A percentile compares a stretch with the other conserved stretches of the same genome.
Conservation (phyloP, 345 rosid genomes). For the Noccaea bulbosa region DNA sequence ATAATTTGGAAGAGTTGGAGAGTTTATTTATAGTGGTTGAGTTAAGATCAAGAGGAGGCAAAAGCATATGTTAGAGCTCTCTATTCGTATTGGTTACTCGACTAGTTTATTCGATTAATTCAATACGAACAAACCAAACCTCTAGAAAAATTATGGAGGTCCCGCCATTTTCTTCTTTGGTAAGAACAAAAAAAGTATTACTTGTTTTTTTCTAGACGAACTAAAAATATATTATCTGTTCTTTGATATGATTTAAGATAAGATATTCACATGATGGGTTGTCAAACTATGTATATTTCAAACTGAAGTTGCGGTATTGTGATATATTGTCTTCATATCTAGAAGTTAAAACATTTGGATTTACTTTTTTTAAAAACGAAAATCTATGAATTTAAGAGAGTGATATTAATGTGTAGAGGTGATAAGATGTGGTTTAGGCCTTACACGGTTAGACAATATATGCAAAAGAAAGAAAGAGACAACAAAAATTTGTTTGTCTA, state of each 20-base stretch:
- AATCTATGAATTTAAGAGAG: not conserved
- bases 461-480: conserved; percentile 33
- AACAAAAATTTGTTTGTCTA: conserved; percentile 11
- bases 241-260: conserved; percentile 30
- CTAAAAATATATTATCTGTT: not conserved
- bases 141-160: conserved; percentile 45
- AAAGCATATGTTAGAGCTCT: conserved; percentile 10
- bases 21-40: conserved; percentile 44
- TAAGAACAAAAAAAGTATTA: conserved; percentile 2
- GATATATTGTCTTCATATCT: conserved; percentile 18
- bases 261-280: conserved; percentile 35
- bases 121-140: conserved; percentile 44
- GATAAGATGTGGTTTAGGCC: conserved; percentile 17
- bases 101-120: conserved; percentile 42
- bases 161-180: conserved; percentile 45
- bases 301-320: not conserved
- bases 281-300: conserved; percentile 16
- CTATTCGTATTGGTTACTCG: conserved; percentile 32
- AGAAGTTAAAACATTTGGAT: conserved; percentile 2
- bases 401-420: not conserved
- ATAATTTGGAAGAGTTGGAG: conserved; percentile 30
- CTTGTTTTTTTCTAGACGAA: too few relatives aligned
- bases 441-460: conserved; percentile 17
- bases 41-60: conserved; percentile 35
- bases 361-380: too few relatives aligned